phyloP scores from a whole-genome alignment of 139 green algal genomes.

The Coelastrella sp. region DNA sequence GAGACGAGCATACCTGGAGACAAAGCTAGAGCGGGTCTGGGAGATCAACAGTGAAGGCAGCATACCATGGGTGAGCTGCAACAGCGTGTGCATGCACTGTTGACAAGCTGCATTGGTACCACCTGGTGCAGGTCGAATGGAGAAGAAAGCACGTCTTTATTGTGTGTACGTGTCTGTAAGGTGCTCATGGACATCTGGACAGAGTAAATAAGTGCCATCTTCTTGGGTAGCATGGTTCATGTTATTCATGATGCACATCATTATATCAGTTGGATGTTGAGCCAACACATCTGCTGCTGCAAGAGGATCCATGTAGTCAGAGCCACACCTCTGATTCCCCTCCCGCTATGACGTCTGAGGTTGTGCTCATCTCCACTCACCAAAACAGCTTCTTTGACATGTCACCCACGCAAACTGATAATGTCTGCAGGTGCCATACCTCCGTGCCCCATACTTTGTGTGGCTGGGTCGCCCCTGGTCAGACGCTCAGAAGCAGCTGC shows the following conservation, averaged over 20 bases:
- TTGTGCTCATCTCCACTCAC: neutral
- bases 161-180: neutral
- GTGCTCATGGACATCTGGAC: neutral
- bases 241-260: too few relatives aligned
- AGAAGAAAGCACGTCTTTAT: neutral
- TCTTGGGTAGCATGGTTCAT: too few relatives aligned
- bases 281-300: too few relatives aligned
- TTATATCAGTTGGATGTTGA: too few relatives aligned
- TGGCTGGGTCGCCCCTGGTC: conserved; percentile 83
- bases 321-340: neutral
- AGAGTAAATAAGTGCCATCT: too few relatives aligned
- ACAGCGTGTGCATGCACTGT: too few relatives aligned
- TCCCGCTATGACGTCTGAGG: neutral
- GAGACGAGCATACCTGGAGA: conserved; percentile 93
- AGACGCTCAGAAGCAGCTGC: conserved; percentile 18
- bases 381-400: too few relatives aligned
- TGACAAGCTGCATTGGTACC: too few relatives aligned
- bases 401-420: conserved; percentile 85
- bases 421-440: conserved; percentile 78
- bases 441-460: conserved; percentile 95
- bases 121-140: neutral
- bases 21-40: conserved; percentile 89
- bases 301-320: neutral
- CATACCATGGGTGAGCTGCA: conserved; percentile 30
- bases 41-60: conserved; percentile 87